Percentiles rank a stretch among this genome's conserved stretches.
Evolutionary conservation across 1,284 basidiomycete genomes (phyloP).

Genomic region (Exobasidium cylindrosporum): DNA sequence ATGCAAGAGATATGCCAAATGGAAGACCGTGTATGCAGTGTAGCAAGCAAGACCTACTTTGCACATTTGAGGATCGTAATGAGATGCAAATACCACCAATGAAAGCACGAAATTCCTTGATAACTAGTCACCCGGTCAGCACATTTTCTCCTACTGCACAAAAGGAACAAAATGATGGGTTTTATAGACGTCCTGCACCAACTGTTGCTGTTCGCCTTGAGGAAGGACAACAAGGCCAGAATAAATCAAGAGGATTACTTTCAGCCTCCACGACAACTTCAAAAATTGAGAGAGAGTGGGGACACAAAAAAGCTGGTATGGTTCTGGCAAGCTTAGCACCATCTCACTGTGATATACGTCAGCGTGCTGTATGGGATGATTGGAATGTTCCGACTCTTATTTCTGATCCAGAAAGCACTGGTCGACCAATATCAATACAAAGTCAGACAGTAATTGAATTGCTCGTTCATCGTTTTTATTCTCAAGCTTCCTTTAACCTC

Average conservation of each 20-base stretch:
- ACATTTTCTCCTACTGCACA: too few species aligned
- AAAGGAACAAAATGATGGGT: too few species aligned
- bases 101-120: background rate
- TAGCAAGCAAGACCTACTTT: conserved; percentile 3
- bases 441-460: background rate
- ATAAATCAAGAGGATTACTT: background rate
- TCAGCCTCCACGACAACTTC: background rate
- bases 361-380: background rate
- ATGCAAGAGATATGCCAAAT: conserved; percentile 14
- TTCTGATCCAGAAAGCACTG: background rate
- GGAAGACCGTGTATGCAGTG: conserved; percentile 10
- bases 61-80: conserved; percentile 18
- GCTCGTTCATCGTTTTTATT: conserved; percentile 10
- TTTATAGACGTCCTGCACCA: too few species aligned
- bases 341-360: background rate
- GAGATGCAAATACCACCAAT: conserved; percentile 11
- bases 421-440: background rate
- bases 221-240: background rate
- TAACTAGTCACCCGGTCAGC: background rate
- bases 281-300: too few species aligned
- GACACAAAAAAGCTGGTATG: background rate
- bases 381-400: conserved; percentile 7
- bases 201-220: too few species aligned
- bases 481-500: background rate
- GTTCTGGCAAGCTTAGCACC: background rate